Evolutionary conservation across 1,284 basidiomycete species (phyloP), one percentile per base, ranked within the genome.

Genomic region (Anthracocystis walkeri): DNA sequence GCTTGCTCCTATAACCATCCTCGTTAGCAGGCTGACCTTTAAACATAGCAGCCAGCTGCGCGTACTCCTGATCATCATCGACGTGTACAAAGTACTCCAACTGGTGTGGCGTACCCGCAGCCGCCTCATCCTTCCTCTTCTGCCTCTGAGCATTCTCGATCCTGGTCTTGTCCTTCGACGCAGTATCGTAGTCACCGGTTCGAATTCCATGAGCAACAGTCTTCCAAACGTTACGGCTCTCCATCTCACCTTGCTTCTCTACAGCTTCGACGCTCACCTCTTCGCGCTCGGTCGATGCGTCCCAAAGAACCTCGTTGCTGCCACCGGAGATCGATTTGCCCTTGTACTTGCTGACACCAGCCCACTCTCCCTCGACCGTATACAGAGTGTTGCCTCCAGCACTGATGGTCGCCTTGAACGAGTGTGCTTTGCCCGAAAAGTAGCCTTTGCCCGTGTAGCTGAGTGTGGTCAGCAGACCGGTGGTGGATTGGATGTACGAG

Each of bases 81-180:
- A 86, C 59, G 58, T 81, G 77, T 23, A 78, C 79, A 69, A 87
- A 87, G 68, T 83, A 65, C 29, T 79, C 72, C 25, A 85, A 68
- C 78, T 90, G 83, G 93, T 95, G 97, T 2, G 88, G 87, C 18
- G 89, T 90, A 2, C 90, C 91, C 18, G 88, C 90, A 1, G 92
- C 90, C 11, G 84, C 84, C 86, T 98, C 96, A 78, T 95, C 93
- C 84, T 90, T 92, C 78, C 96, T 88, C 86, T 90, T 89, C 86
- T 95, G 93, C 65, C 96, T 88, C 87, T 97, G 94, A 51, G 95
- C 93, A 79, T 97, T 97, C 92, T 98, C 96, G 69, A 99, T 95
- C 85, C 90, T 89, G 44, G 89, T 90, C 90, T 99, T 99, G 85
- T 95, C 95, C 81, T 87, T 88, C 78, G 91, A 92, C 3, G 97